A percentile compares a stretch with the other conserved stretches of the same genome.
Evolutionary conservation across 2,329 filamentous ascomycete genomes (phyloP).

Genomic region (Lecanoromycetidae sp.): DNA sequence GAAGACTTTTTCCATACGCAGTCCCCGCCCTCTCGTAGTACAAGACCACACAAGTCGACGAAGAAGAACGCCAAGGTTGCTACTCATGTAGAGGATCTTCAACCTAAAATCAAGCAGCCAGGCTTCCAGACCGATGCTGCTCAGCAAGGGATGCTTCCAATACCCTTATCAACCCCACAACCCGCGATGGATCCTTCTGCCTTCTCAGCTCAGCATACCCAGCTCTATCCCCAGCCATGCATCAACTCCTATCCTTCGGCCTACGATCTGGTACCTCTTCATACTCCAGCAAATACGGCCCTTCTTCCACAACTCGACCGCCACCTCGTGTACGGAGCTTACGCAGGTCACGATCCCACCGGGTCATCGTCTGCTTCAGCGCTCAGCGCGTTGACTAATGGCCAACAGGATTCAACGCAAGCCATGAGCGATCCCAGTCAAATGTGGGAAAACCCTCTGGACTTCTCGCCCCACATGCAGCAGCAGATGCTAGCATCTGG

Average conservation of each 20-base stretch:
- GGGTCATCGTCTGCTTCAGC: constrained; percentile 23
- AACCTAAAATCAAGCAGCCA: constrained; percentile 6
- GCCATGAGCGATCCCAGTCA: constrained; percentile 11
- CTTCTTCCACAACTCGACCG: constrained; percentile 60
- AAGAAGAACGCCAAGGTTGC: constrained; percentile 6
- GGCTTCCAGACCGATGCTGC: constrained; percentile 1
- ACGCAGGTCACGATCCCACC: constrained; percentile 42
- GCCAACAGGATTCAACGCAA: constrained; percentile 5
- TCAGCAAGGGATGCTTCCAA: constrained; percentile 7
- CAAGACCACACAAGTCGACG: constrained; percentile 27
- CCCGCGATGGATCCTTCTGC: constrained; percentile 21
- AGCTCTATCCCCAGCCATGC: constrained; percentile 18
- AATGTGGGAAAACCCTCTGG: constrained; percentile 14
- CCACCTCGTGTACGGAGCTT: constrained; percentile 64
- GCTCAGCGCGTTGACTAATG: constrained; percentile 22
- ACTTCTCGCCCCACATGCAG: constrained; percentile 7
- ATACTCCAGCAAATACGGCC: constrained; percentile 1
- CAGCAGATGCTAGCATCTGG: constrained; percentile 3
- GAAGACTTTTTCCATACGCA: constrained; percentile 86
- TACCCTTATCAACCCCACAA: constrained; percentile 22
- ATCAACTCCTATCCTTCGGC: constrained; percentile 5
- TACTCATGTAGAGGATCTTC: constrained; percentile 10
- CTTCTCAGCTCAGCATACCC: constrained; percentile 26
- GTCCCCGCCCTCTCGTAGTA: constrained; percentile 43
- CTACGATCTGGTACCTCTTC: constrained; percentile 11